Base-by-base conservation (phyloP, 129 eudicot species). In the Centella asiatica region DNA sequence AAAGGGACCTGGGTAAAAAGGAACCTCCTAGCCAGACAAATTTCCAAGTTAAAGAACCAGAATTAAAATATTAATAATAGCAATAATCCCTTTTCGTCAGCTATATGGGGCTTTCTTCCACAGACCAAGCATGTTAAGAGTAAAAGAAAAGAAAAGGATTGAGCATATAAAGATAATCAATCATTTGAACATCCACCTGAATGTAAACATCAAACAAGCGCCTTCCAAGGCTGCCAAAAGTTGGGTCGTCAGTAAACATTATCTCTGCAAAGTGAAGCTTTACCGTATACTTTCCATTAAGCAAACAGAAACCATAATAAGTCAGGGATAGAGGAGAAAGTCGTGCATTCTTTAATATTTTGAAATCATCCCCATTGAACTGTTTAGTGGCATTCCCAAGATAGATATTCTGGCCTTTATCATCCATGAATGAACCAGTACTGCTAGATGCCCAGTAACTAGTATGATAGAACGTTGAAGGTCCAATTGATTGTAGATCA, bases 241-340 rank as follows among this genome's bases (percentile, higher is more conserved):
- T 71, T 27, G 31, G 52, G 70, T 78, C 78, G 67, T 76, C 65
- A 10, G 76, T 69, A 62, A 83, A 83, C 69, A 64, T 48, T 54
- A 78, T 89, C 78, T 85, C 97, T 0, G 95, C 95, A 70, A 89
- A 89, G 72, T 85, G 88, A 51, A 89, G 85, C 74, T 69, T 89
- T 19, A 89, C 86, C 1, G 61, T 83, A 67, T 85, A 89, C 66
- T 54, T 83, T 48, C 86, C 97, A 45, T 74, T 64, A n/a, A 0
- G n/a, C 72, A 89, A 32, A 68, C 97, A 89, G 48, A 77, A 81
- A 6, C 77, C 88, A 57, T 80, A 89, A 53, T 89, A 89, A 31
- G 87, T 85, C 66, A 85, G 69, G 25, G 97, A 83, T 22, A 85
- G 45, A 4, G 97, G 84, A 54, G 97, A 73, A 13, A 44, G 44